Base-by-base conservation (phyloP, 345 rosid species). In the Aquilaria yunnanensis region DNA sequence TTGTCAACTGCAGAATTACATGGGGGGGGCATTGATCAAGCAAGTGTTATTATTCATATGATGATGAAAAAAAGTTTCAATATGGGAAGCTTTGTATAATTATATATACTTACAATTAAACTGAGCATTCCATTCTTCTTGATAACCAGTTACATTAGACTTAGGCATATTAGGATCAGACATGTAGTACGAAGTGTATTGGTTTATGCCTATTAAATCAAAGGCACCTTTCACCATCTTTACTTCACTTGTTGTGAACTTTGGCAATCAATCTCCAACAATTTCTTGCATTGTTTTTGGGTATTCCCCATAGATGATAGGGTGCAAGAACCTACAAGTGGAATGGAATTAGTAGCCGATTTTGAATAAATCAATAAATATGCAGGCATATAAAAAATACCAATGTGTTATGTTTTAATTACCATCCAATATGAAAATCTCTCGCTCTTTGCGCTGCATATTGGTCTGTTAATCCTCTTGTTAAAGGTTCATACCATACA, bases 391-490 rank as follows among this genome's bases (percentile, higher is more conserved):
- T 37, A 34, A 3, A 3, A 37, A 5, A 37, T 2, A 37, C 0
- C 43, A 37, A 37, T 37, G 43, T 5, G 5, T 37, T 4, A 1
- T 37, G 43, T 37, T 37, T 37, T 16, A 16, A 16, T 48, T 74
- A 86, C 93, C 93, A 87, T 68, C 93, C 93, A 63, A 82, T 32
- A 63, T 87, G 90, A 31, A 87, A 87, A 63, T 87, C 93, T 72
- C 89, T 78, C 14, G 87, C 88, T 70, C 89, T 80, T 64, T 84
- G 89, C 62, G 89, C 87, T 31, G 93, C 89, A 55, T 76, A 60
- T 33, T 74, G 75, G 63, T 87, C 88, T 0, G 75, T 83, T 70
- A 75, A 70, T 55, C 80, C 75, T 59, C 71, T 60, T 34, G 83
- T 84, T 6, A 82, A 82, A 51, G 88, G 88, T 52, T 87, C 90